Percentiles rank a stretch among this genome's conserved stretches.
Conservation (phyloP, 2,329 filamentous ascomycete genomes). For the Geoglossum cookeanum region DNA sequence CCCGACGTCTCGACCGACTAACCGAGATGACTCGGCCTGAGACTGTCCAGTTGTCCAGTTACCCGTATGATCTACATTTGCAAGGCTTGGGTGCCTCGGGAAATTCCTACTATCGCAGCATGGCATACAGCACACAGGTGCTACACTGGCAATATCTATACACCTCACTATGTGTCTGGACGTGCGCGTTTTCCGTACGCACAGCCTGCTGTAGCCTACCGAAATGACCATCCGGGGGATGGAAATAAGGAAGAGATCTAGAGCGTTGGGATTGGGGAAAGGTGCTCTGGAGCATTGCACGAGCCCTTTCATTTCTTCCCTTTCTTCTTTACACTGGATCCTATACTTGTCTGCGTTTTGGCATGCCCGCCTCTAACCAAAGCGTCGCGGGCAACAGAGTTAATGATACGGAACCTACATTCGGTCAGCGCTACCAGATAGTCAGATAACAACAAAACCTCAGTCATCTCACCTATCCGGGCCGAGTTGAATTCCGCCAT, state of each 20-base stretch:
- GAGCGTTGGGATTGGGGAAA: too few relatives aligned
- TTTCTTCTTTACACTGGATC: conserved; percentile 15
- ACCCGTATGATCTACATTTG: too few relatives aligned
- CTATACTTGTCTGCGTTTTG: conserved; percentile 35
- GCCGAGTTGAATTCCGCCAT: conserved; percentile 75
- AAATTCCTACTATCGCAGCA: neutral
- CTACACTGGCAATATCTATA: too few relatives aligned
- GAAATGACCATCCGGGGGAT: too few relatives aligned
- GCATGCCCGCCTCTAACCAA: conserved; percentile 48
- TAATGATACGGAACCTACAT: conserved; percentile 59
- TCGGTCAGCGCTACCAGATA: too few relatives aligned
- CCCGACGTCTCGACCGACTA: neutral
- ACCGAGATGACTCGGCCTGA: neutral
- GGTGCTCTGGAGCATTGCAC: too few relatives aligned
- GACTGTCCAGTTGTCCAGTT: neutral
- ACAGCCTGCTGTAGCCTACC: too few relatives aligned
- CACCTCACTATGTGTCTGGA: too few relatives aligned
- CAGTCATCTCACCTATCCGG: conserved; percentile 38
- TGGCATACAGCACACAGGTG: too few relatives aligned
- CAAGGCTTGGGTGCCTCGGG: too few relatives aligned
- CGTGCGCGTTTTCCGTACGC: too few relatives aligned
- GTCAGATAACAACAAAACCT: neutral
- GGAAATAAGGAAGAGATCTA: too few relatives aligned
- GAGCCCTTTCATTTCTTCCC: conserved; percentile 4
- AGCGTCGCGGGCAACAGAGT: conserved; percentile 65